phyloP scores from a whole-genome alignment of 2,329 filamentous ascomycete species.

The Cladosporium sp. region DNA sequence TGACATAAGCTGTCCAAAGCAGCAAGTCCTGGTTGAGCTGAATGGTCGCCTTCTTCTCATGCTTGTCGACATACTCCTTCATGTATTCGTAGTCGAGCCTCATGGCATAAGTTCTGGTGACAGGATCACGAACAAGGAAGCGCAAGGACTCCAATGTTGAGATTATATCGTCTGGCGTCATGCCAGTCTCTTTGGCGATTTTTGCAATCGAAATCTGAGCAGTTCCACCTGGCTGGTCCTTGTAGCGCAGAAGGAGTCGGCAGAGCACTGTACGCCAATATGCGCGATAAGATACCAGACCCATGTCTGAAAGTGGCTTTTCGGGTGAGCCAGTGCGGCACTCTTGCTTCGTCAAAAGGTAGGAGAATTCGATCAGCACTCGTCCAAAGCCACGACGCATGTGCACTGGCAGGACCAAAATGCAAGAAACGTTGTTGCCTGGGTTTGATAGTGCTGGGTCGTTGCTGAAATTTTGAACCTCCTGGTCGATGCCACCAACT shows the following conservation, averaged over 20 bases:
- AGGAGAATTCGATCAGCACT: constrained; percentile 96
- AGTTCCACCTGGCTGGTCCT: constrained; percentile 36
- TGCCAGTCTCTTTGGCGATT: constrained; percentile 86
- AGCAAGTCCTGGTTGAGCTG: constrained; percentile 77
- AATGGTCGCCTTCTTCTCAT: constrained; percentile 85
- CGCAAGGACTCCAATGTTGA: constrained; percentile 88
- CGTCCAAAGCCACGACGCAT: constrained; percentile 97
- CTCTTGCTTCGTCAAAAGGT: constrained; percentile 89
- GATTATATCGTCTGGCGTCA: constrained; percentile 95
- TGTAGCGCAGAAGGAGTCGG: constrained; percentile 72
- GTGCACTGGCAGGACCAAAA: constrained; percentile 91
- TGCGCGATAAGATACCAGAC: constrained; percentile 91
- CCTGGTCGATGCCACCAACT: constrained; percentile 25
- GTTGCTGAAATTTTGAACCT: constrained; percentile 20
- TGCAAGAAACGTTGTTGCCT: constrained; percentile 92
- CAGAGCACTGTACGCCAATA: constrained; percentile 94
- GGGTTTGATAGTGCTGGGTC: constrained; percentile 37
- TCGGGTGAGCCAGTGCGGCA: constrained; percentile 93
- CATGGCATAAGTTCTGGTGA: constrained; percentile 85
- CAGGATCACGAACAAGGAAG: constrained; percentile 83
- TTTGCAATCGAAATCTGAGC: constrained; percentile 53
- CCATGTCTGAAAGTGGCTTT: constrained; percentile 97
- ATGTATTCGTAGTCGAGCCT: constrained; percentile 85
- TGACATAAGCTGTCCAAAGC: constrained; percentile 95
- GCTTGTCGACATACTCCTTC: constrained; percentile 81